Base-by-base conservation (phyloP, 2,329 filamentous ascomycete species). In the Tolypocladium endophyticum region DNA sequence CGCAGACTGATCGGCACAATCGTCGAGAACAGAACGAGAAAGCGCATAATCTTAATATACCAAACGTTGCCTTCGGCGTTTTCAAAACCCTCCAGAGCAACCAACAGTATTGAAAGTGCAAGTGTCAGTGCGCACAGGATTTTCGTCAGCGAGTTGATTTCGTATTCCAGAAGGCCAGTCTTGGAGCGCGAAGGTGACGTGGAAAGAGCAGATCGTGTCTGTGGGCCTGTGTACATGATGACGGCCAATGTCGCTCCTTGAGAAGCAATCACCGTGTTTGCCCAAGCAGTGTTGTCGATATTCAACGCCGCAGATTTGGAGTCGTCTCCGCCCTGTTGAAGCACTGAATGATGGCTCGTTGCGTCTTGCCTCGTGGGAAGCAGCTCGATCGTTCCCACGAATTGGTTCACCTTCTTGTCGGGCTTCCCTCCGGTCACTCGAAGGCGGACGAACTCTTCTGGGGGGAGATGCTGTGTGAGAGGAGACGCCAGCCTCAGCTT, bases 21-120 rank as follows among this genome's bases (percentile, higher is more conserved):
- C 0, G 93, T 97, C n/a, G 93, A 97, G 78, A 99, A 99, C 1
- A 99, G 80, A 62, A 99, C 95, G 63, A 99, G 77, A 71, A 97
- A 99, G n/a, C 93, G 87, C 86, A 96, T 94, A 68, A 97, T 96
- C 64, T 95, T 93, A 65, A 97, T 86, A 72, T 97, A 99, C 94
- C 94, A 99, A 30, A 83, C 77, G 58, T 84, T 83, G 25, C 81
- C 84, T 58, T 85, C 79, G 1, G 84, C 84, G 64, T 79, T 83
- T 55, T 87, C 80, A 64, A 96, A 94, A 0, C 90, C 88, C 72
- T 97, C 87, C 2, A 97, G 76, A 0, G 90, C 92, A 6, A 99
- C 94, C 11, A 99, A 82, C 50, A 96, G 81, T 63, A 97, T 81
- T 0, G 93, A 97, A 4, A 99, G 79, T 0, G 88, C 85, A 1